Conservation (phyloP, 2,329 filamentous ascomycete species). For the Chaetomium sp. region DNA sequence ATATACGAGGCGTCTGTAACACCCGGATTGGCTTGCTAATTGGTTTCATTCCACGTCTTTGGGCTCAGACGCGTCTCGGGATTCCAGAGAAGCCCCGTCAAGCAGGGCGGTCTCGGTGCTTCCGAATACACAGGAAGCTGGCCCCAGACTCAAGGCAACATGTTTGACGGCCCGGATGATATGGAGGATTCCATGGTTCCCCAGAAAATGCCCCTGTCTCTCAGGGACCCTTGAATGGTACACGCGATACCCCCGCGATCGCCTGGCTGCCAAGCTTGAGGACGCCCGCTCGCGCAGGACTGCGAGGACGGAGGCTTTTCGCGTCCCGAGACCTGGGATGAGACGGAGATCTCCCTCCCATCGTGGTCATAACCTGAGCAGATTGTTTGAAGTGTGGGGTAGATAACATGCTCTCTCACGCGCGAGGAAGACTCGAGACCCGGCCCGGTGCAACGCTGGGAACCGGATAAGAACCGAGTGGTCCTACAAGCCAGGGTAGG, state of each 20-base stretch:
- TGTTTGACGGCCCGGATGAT: background rate
- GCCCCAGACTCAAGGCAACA: background rate
- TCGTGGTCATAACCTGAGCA: background rate
- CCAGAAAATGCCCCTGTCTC: slow-evolving; percentile 16
- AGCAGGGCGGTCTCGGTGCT: background rate
- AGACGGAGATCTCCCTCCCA: background rate
- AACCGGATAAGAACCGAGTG: background rate
- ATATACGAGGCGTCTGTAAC: slow-evolving; percentile 12
- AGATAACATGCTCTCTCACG: background rate
- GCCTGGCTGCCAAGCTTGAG: slow-evolving; percentile 15
- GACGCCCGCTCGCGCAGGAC: slow-evolving; percentile 1
- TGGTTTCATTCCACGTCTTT: background rate
- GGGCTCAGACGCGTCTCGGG: background rate
- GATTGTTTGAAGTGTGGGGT: slow-evolving; percentile 6
- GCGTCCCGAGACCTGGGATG: background rate
- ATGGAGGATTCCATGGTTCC: slow-evolving; percentile 7
- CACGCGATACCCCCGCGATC: slow-evolving; percentile 19
- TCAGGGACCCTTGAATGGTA: slow-evolving; percentile 18
- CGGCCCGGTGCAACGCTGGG: background rate
- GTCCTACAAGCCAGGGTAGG: background rate
- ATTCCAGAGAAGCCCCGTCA: background rate
- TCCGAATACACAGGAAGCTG: background rate
- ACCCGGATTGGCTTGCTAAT: background rate
- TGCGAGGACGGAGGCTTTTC: background rate
- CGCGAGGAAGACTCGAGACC: background rate